Evolutionary conservation across 306 rosid genomes (phyloP), one percentile per base, ranked within the genome.

Genomic region (Vigna radiata): DNA sequence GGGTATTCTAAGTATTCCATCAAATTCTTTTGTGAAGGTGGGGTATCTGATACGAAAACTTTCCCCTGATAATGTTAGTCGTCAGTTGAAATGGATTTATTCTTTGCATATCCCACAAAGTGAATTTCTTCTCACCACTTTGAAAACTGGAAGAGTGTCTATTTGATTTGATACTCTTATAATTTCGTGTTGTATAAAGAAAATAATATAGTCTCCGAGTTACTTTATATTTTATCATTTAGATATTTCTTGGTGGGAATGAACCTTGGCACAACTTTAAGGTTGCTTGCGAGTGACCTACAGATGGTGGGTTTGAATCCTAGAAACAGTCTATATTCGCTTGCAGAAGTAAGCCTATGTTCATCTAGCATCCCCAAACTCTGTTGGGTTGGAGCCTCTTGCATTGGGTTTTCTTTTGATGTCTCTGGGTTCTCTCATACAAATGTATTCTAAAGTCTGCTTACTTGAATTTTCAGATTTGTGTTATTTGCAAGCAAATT

Each of bases 1-100:
- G 84, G 99, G 99, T 60, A 96, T 96, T 86, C 90, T 96, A 84
- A 82, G 98, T 85, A 93, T 96, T 82, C 99, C 99, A 5, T 96
- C 99, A 69, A 93, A 96, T 91, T 91, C 99, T 83, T 96, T 96
- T 83, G 98, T 96, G 44, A 96, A 96, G 99, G 99, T 96, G 41
- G 10, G 59, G 52, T 62, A 43, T 83, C 82, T 71, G 61, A 50
- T 69, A 25, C 58, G 27, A 63, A 52, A 78, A 61, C 4, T 12
- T 21, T 48, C 73, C 37, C 62, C 18, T 65, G 33, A 10, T 62
- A 33, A 50, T 46, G 64, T 4, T 56, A 15, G 54, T 70, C 49
- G 36, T 27, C 19, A 19, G 59, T 50, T 29, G 8, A 75, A 70
- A 50, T 76, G 27, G 47, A 31, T 78, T 55, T 58, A 10, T 61